Base-by-base conservation (phyloP, 208 protist species). In the Endotrypanum monterogeii region DNA sequence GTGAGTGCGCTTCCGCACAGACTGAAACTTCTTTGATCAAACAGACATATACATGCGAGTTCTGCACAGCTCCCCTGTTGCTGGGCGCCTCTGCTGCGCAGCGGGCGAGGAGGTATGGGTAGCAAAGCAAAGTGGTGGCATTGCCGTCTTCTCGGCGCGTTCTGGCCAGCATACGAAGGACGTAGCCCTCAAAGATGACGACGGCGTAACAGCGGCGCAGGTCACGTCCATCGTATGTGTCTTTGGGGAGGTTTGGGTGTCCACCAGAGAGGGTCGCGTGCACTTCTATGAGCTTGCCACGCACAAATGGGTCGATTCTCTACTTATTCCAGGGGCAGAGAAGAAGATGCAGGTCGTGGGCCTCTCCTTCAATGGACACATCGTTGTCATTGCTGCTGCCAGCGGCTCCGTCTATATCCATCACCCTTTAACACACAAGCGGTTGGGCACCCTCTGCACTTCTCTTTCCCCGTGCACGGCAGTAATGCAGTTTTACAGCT, bases 61-160 rank as follows among this genome's bases (percentile, higher is more conserved):
- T 8, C 58, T 74, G 28, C 76, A 68, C 67, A 70, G 55, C 8
- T 46, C 82, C 6, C 58, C 77, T n/a, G 52, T 80, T 14, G 58
- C 76, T 28, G 91, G 83, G 2, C 81, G 87, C 18, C 80, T 82
- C 32, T 88, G 83, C 67, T 96, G 88, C 74, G 78, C 78, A n/a
- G 48, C 85, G 28, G 74, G 69, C 55, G 72, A 93, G 50, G 86
- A 87, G 61, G 85, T 96, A 37, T 96, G 92, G 92, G 80, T 90
- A 2, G 84, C 84, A 25, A 79, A 87, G 69, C 79, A 88, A 32
- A 78, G 74, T 12, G 92, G 92, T 14, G 86, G 85, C 41, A 52
- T 96, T 30, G 70, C 74, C 56, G 79, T 92, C n/a, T 87, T 73
- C 52, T 51, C 88, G 44, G 78, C 79, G 4, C 67, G 74, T 32